Percentiles rank a stretch among this genome's conserved stretches.
phyloP scores from a whole-genome alignment of 1,284 basidiomycete species.

The Cryptococcus sp. region DNA sequence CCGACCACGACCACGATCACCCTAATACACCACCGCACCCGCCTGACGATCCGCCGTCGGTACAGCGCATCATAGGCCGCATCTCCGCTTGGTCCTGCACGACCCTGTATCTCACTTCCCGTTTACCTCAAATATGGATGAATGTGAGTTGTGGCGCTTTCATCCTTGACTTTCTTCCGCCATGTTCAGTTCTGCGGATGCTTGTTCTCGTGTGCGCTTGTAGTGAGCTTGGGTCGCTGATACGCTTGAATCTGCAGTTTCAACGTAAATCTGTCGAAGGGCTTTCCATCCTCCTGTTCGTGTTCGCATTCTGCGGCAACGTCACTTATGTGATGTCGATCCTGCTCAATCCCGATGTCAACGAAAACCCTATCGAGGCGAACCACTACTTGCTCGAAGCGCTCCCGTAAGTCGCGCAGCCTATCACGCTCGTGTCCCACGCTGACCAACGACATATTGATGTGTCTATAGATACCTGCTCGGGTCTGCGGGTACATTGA shows the following conservation, averaged over 20 bases:
- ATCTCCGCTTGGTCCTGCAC: constrained; percentile 91
- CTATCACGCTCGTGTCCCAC: too few relatives aligned
- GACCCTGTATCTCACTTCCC: constrained; percentile 83
- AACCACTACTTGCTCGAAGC: constrained; percentile 50
- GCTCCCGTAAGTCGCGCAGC: constrained; percentile 38
- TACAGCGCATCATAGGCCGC: constrained; percentile 70
- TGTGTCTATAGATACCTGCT: constrained; percentile 84
- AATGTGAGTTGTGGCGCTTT: constrained; percentile 67
- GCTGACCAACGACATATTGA: too few relatives aligned
- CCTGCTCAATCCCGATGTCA: constrained; percentile 54
- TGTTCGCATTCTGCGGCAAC: constrained; percentile 90
- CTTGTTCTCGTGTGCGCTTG: neutral
- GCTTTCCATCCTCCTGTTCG: constrained; percentile 86
- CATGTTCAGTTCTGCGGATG: neutral
- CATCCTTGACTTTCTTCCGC: neutral
- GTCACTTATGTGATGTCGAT: constrained; percentile 85
- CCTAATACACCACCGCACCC: constrained; percentile 3
- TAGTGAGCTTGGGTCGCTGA: neutral
- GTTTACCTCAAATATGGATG: constrained; percentile 95
- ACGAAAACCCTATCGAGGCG: constrained; percentile 30
- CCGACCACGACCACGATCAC: constrained; percentile 1
- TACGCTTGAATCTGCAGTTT: constrained; percentile 60
- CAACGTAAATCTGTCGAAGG: constrained; percentile 90
- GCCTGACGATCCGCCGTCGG: constrained; percentile 28
- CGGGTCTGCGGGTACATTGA: constrained; percentile 81